Percentiles rank a stretch among this genome's conserved stretches.
Evolutionary conservation across 106 monocot species (phyloP).

Genomic region (Dioscorea dumetorum): DNA sequence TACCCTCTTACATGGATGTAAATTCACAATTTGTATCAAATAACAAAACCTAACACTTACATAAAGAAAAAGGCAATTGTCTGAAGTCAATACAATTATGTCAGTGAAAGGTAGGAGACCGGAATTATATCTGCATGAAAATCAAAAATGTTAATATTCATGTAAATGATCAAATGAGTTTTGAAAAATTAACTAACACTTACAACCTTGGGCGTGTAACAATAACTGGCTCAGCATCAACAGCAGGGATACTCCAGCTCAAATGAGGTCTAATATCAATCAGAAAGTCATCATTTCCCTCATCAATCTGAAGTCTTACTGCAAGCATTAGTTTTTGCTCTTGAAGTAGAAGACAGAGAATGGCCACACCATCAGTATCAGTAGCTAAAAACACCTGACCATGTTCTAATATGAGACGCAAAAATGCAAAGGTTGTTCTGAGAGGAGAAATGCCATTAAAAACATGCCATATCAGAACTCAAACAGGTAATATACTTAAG

Average conservation of each 20-base stretch:
- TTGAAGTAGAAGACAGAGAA: conserved; percentile 69
- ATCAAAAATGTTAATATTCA: conserved; percentile 1
- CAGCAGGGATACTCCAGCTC: conserved; percentile 78
- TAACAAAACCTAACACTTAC: conserved; percentile 31
- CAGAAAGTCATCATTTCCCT: conserved; percentile 37
- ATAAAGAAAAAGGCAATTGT: conserved; percentile 69
- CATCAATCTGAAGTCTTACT: conserved; percentile 63
- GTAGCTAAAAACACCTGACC: conserved; percentile 81
- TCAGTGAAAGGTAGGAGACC: conserved; percentile 60
- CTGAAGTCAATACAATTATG: conserved; percentile 56
- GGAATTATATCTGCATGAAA: conserved; percentile 50
- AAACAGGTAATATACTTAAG: too few relatives aligned
- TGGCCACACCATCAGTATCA: conserved; percentile 70
- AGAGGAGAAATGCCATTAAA: too few relatives aligned
- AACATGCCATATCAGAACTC: too few relatives aligned
- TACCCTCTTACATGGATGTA: too few relatives aligned
- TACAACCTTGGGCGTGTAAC: conserved; percentile 85
- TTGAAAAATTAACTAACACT: neutral
- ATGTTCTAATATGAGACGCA: neutral
- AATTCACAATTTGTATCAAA: neutral
- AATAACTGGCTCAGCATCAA: conserved; percentile 69
- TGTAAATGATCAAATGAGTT: neutral
- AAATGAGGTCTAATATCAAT: conserved; percentile 61
- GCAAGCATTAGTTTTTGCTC: conserved; percentile 80
- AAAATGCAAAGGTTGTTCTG: too few relatives aligned